phyloP scores from a whole-genome alignment of 306 rosid species.

The Trichosanthes cucumerina region DNA sequence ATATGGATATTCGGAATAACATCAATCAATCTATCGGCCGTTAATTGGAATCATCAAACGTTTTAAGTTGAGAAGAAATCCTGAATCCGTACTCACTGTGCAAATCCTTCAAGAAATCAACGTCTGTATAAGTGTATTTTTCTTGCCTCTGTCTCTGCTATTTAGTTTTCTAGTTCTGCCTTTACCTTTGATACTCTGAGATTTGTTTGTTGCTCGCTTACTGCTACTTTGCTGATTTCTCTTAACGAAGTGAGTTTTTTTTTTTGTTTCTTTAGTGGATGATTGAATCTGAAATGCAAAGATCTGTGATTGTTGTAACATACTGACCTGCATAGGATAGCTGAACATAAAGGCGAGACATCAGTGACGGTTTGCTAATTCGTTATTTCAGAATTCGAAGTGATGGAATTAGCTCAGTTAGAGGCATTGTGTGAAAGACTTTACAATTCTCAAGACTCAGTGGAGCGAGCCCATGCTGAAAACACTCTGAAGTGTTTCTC shows the following conservation, averaged over 20 bases:
- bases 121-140: background rate
- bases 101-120: background rate
- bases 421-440: slow-evolving; percentile 57
- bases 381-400: slow-evolving; percentile 14
- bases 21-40: background rate
- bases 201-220: background rate
- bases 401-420: slow-evolving; percentile 47
- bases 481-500: slow-evolving; percentile 54
- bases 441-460: slow-evolving; percentile 53
- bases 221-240: background rate
- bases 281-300: background rate
- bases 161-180: background rate
- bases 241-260: background rate
- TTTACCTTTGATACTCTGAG: background rate
- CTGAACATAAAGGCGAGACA: background rate
- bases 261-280: background rate
- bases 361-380: background rate
- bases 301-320: background rate
- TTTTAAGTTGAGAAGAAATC: background rate
- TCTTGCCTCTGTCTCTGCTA: background rate
- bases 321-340: background rate
- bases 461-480: slow-evolving; percentile 51
- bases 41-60: background rate
- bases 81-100: background rate
- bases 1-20: background rate